These are phyloP conservation scores for Vickermania spadyakhi DNA, from an alignment of 208 protist genomes.

Conservation along the genomic window DNA sequence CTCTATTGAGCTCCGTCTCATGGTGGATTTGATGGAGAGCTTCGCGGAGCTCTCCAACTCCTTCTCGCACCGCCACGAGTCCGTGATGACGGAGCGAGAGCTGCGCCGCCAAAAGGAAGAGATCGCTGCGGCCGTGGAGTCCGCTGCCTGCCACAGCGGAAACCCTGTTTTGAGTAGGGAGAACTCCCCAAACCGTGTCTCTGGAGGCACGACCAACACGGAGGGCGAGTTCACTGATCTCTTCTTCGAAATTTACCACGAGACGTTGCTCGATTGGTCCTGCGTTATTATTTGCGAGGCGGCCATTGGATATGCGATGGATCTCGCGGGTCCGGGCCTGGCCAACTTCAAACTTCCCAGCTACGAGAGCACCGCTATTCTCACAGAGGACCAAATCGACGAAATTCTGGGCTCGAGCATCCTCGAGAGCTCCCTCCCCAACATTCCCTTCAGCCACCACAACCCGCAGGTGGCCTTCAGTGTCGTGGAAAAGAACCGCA, in stretches of 20 bases:
- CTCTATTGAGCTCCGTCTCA: slow-evolving; percentile 19
- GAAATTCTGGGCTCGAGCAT: slow-evolving; percentile 22
- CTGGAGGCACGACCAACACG: slow-evolving; percentile 1
- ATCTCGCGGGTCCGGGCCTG: slow-evolving; percentile 17
- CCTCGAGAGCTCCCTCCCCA: slow-evolving; percentile 23
- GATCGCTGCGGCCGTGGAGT: background rate
- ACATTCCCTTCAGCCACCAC: slow-evolving; percentile 10
- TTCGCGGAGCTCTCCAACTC: slow-evolving; percentile 22
- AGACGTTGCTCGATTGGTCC: slow-evolving; percentile 32
- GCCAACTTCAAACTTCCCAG: slow-evolving; percentile 15
- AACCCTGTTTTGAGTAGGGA: too few species aligned
- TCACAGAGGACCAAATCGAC: slow-evolving; percentile 30
- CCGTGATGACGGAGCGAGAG: background rate
- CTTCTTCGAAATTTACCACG: slow-evolving; percentile 33
- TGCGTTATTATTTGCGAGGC: slow-evolving; percentile 28
- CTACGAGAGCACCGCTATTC: slow-evolving; percentile 9
- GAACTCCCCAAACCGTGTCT: background rate
- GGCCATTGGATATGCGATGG: slow-evolving; percentile 25
- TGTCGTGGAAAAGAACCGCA: slow-evolving; percentile 21
- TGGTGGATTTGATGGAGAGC: slow-evolving; percentile 28
- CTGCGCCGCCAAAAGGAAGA: background rate
- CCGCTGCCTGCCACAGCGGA: background rate
- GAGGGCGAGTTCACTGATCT: slow-evolving; percentile 9
- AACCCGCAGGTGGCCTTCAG: slow-evolving; percentile 17
- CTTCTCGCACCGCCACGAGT: slow-evolving; percentile 9